A percentile compares a stretch with the other conserved stretches of the same genome.
Evolutionary conservation across 306 rosid species (phyloP).

Genomic region (Corylus heterophylla): DNA sequence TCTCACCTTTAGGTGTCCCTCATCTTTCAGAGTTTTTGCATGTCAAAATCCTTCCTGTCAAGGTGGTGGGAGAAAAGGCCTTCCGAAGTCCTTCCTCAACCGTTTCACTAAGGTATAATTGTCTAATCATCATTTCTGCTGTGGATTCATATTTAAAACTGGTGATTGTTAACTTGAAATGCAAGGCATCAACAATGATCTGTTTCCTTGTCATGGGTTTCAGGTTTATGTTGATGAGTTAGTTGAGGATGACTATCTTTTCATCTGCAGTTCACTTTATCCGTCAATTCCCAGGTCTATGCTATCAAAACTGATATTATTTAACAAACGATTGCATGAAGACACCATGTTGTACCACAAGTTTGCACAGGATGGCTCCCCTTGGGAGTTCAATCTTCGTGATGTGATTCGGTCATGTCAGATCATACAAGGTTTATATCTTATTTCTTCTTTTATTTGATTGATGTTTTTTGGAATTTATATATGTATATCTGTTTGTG

Average conservation of each 20-base stretch:
- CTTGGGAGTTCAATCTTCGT: conserved; percentile 98
- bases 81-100: conserved; percentile 89
- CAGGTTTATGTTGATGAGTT: conserved; percentile 95
- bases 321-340: conserved; percentile 78
- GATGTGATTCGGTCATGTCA: conserved; percentile 92
- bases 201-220: conserved; percentile 28
- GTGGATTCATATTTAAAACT: not conserved
- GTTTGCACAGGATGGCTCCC: conserved; percentile 86
- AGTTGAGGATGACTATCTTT: conserved; percentile 71
- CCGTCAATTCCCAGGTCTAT: conserved; percentile 52
- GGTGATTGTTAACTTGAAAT: conserved; percentile 2
- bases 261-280: conserved; percentile 76
- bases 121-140: not conserved
- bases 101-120: conserved; percentile 83
- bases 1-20: conserved; percentile 74
- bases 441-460: conserved; percentile 10
- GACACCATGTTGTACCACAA: conserved; percentile 66
- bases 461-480: conserved; percentile 1
- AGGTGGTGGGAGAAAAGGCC: conserved; percentile 97
- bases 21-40: conserved; percentile 88
- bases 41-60: conserved; percentile 95
- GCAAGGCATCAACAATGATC: conserved; percentile 1
- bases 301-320: conserved; percentile 61
- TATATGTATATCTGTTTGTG: not conserved
- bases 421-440: conserved; percentile 65